Base-by-base conservation (phyloP, 1,284 basidiomycete genomes). In the Coniophora puteana region DNA sequence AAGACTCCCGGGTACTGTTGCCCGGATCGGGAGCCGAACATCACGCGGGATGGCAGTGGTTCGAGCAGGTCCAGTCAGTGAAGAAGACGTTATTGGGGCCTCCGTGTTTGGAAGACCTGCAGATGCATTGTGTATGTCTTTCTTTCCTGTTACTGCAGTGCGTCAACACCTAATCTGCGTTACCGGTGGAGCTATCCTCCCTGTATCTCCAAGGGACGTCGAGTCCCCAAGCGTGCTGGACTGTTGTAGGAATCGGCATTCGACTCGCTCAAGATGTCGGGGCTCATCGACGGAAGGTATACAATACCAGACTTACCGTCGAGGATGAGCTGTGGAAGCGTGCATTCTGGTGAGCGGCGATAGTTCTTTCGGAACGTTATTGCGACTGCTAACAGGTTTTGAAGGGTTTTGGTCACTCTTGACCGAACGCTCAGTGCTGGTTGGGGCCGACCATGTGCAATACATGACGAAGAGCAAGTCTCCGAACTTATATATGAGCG, bases 391-490 rank as follows among this genome's bases (percentile, higher is more conserved):
- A 14, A 5, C 43, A 1, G 26, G 16, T 41, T 23, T 25, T 22
- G 11, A 30, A 83, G 80, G 78, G 70, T 71, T 12, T 61, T 84
- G 3, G 66, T 83, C 14, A 64, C 66, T n/a, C 60, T 78, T 46
- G 83, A 86, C 47, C 64, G 86, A 21, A 53, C 73, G 18, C 71
- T 76, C 41, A 82, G 81, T 48, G 73, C 79, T 1, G 76, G 75
- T n/a, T 72, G 89, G 25, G 89, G 89, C 2, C 71, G 89, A 13
- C 83, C 85, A 3, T 77, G 82, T 47, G 77, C 80, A 1, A 74
- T 91, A 11, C 80, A 85, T 25, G 87, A 89, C 47, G 85, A 89
- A 59, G 89, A 91, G 83, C 85, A 51, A 50, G 78, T 59, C 14
- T 30, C 32, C 21, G 10, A 4, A 4, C 28, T 23, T 16, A 21